These are phyloP conservation scores for Zalaria sp. DNA, from an alignment of 2,329 filamentous ascomycete genomes.

Conservation along the genomic window DNA sequence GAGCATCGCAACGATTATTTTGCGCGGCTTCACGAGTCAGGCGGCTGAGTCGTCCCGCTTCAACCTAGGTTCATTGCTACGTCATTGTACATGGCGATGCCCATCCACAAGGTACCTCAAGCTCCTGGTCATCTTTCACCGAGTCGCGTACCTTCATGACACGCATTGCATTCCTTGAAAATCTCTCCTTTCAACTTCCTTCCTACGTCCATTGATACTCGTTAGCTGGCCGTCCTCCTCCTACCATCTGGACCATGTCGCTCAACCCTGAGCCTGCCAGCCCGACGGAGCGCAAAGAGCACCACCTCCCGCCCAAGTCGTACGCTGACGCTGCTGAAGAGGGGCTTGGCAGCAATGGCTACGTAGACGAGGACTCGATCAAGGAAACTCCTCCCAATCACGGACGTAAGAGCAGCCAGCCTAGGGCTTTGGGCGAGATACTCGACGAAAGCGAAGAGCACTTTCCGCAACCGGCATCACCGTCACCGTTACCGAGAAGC, in stretches of 20 bases:
- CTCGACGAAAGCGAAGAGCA: constrained; percentile 17
- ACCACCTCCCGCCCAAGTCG: constrained; percentile 26
- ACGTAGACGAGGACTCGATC: constrained; percentile 15
- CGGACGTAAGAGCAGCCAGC: constrained; percentile 14
- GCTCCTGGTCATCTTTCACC: too few species aligned
- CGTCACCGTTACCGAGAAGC: not conserved
- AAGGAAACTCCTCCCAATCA: constrained; percentile 19
- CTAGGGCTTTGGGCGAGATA: constrained; percentile 18
- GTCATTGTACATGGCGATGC: too few species aligned
- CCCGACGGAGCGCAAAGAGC: constrained; percentile 23
- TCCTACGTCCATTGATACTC: too few species aligned
- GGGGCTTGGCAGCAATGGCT: constrained; percentile 14
- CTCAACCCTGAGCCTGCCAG: constrained; percentile 21
- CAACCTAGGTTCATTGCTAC: too few species aligned
- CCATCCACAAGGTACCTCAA: too few species aligned
- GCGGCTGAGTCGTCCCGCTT: too few species aligned
- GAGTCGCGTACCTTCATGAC: too few species aligned
- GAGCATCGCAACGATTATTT: too few species aligned
- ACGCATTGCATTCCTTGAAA: too few species aligned
- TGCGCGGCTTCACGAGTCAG: too few species aligned
- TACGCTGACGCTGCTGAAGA: constrained; percentile 26
- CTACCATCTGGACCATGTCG: not conserved
- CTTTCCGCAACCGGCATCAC: constrained; percentile 9
- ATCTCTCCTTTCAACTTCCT: too few species aligned
- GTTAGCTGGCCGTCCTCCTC: too few species aligned